phyloP scores from a whole-genome alignment of 768 basidiomycete species.

The Lactifluus subvellereus region DNA sequence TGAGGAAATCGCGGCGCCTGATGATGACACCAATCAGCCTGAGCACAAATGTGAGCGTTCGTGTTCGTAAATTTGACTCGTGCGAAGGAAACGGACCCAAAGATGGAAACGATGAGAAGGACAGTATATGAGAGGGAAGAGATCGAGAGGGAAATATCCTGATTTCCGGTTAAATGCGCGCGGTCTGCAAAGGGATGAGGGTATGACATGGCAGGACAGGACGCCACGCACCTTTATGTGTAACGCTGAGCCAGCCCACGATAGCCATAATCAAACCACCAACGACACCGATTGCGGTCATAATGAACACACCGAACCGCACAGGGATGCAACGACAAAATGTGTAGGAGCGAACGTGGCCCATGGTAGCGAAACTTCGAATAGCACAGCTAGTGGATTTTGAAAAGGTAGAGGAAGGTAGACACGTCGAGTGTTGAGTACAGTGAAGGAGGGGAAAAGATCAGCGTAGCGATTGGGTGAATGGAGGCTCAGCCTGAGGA shows the following conservation, averaged over 20 bases:
- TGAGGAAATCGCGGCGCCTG: conserved; percentile 39
- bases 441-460: neutral
- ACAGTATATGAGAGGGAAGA: conserved; percentile 11
- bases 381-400: neutral
- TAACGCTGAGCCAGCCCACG: conserved; percentile 43
- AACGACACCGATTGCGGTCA: conserved; percentile 40
- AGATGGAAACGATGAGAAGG: conserved; percentile 11
- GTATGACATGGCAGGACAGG: neutral
- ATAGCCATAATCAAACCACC: conserved; percentile 42
- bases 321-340: conserved; percentile 66
- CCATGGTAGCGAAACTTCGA: conserved; percentile 31
- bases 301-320: conserved; percentile 55
- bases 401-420: neutral
- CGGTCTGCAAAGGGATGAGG: conserved; percentile 4
- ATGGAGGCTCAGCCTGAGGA: conserved; percentile 22
- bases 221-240: conserved; percentile 38
- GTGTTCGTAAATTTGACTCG: neutral
- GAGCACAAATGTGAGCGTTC: neutral
- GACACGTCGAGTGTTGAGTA: conserved; percentile 1
- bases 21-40: conserved; percentile 43
- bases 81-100: conserved; percentile 18
- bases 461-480: conserved; percentile 1
- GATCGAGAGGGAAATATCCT: conserved; percentile 16
- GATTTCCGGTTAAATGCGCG: conserved; percentile 12
- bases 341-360: conserved; percentile 46